Percentiles rank a stretch among this genome's conserved stretches.
These are phyloP conservation scores for Pleomassaria siparia DNA, from an alignment of 2,329 filamentous ascomycete species.

Conservation along the genomic window DNA sequence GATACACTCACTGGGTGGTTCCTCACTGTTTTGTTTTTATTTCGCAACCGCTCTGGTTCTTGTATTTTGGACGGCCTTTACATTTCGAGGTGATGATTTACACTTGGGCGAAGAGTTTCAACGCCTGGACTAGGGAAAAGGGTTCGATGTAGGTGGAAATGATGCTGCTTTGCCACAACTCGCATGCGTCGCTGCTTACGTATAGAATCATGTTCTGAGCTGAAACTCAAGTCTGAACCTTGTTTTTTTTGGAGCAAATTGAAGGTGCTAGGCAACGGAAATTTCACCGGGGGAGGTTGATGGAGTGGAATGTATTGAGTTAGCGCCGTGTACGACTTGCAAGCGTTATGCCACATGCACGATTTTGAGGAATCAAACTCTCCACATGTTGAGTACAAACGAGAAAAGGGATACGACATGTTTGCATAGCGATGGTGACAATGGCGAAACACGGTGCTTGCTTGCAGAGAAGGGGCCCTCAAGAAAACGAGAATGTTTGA, in stretches of 20 bases:
- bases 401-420: too few relatives aligned
- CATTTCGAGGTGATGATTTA: neutral
- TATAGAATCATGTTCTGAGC: neutral
- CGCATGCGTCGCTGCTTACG: neutral
- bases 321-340: conserved; percentile 2
- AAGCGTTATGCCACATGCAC: neutral
- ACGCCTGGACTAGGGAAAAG: neutral
- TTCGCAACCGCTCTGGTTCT: neutral
- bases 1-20: neutral
- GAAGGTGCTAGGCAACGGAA: neutral
- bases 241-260: neutral
- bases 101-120: neutral
- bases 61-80: neutral
- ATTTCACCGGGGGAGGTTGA: neutral
- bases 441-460: neutral
- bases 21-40: neutral
- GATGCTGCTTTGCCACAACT: neutral
- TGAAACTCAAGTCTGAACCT: conserved; percentile 1
- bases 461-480: neutral
- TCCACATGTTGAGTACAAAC: neutral
- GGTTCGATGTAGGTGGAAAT: neutral
- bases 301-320: neutral
- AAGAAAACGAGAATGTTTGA: neutral
- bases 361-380: neutral
- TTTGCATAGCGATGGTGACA: neutral